phyloP scores from a whole-genome alignment of 805 yeast genomes.

The Starmerella kuoi region DNA sequence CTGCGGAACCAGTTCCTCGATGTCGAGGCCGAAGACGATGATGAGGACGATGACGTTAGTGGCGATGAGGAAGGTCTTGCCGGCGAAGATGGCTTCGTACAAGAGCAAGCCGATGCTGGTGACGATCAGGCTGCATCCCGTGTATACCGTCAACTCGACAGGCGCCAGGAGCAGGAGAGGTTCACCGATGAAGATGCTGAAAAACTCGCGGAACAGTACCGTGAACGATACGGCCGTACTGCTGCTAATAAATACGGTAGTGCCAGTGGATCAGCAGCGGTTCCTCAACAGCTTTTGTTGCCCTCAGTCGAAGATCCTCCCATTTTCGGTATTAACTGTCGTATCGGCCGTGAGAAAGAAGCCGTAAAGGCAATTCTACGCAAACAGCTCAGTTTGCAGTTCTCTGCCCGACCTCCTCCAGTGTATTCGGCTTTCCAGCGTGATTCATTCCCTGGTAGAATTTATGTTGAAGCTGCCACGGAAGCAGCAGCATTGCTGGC shows the following conservation, averaged over 20 bases:
- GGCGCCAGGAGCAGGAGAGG: slow-evolving; percentile 48
- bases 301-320: slow-evolving; percentile 96
- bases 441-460: slow-evolving; percentile 81
- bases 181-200: slow-evolving; percentile 92
- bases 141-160: slow-evolving; percentile 80
- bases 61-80: slow-evolving; percentile 91
- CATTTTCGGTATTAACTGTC: slow-evolving; percentile 89
- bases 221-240: slow-evolving; percentile 82
- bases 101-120: slow-evolving; percentile 48
- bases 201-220: slow-evolving; percentile 77
- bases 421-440: slow-evolving; percentile 86
- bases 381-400: slow-evolving; percentile 66
- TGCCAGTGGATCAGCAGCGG: slow-evolving; percentile 64
- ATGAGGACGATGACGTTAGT: slow-evolving; percentile 85
- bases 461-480: slow-evolving; percentile 87
- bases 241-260: slow-evolving; percentile 60
- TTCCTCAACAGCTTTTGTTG: slow-evolving; percentile 82
- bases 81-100: slow-evolving; percentile 49
- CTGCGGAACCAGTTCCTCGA: slow-evolving; percentile 78
- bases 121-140: slow-evolving; percentile 39
- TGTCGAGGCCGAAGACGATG: slow-evolving; percentile 98
- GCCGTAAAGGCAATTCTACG: slow-evolving; percentile 73
- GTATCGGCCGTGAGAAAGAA: slow-evolving; percentile 87
- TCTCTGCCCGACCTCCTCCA: slow-evolving; percentile 66
- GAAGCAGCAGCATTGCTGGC: slow-evolving; percentile 86